Percentiles rank a stretch among this genome's conserved stretches.
Conservation (phyloP, 768 basidiomycete genomes). For the Rickenella mellea region DNA sequence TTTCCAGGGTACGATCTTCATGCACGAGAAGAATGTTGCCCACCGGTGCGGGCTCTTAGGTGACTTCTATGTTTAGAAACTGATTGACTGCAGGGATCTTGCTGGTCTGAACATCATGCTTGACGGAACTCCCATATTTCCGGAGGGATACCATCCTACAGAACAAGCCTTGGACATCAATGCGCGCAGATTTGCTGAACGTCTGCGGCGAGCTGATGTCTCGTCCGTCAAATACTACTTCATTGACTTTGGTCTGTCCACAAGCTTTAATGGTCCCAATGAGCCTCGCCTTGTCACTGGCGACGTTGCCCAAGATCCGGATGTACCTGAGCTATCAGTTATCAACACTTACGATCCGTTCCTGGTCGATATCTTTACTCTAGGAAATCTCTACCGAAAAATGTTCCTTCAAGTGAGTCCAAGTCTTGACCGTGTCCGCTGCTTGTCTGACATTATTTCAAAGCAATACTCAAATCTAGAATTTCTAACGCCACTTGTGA, state of each 20-base stretch:
- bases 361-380: constrained; percentile 17
- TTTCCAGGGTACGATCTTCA: constrained; percentile 3
- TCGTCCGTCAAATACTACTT: constrained; percentile 25
- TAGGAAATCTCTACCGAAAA: constrained; percentile 15
- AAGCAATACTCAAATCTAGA: neutral
- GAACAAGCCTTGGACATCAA: too few relatives aligned
- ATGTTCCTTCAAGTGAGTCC: constrained; percentile 11
- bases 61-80: neutral
- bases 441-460: neutral
- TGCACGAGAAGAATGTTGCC: constrained; percentile 7
- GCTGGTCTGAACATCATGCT: constrained; percentile 16
- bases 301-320: constrained; percentile 20
- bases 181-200: too few relatives aligned
- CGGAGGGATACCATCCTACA: constrained; percentile 12
- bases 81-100: constrained; percentile 11
- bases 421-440: neutral
- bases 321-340: constrained; percentile 16
- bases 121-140: constrained; percentile 10
- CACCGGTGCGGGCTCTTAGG: constrained; percentile 1
- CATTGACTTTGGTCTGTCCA: constrained; percentile 24
- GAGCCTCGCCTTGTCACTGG: constrained; percentile 26
- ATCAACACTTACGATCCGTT: constrained; percentile 17
- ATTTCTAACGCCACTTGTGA: neutral
- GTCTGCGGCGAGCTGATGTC: neutral
- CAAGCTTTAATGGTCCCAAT: constrained; percentile 17